These are phyloP conservation scores for Neofusicoccum sp. DNA, from an alignment of 2,329 filamentous ascomycete species.

Conservation along the genomic window DNA sequence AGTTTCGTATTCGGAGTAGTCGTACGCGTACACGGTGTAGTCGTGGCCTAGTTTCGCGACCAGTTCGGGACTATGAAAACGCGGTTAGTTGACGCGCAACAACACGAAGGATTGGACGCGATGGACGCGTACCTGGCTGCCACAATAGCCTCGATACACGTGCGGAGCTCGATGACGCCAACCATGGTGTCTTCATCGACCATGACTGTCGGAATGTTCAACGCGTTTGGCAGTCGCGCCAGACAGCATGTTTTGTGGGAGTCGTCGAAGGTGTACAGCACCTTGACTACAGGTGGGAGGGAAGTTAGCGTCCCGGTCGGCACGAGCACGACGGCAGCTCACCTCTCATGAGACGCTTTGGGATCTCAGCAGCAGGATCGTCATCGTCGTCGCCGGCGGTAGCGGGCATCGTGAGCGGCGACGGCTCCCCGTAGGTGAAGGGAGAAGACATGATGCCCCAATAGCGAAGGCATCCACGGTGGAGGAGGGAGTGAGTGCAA, in stretches of 20 bases:
- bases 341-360: slow-evolving; percentile 51
- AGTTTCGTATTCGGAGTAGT: slow-evolving; percentile 92
- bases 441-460: slow-evolving; percentile 39
- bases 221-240: slow-evolving; percentile 77
- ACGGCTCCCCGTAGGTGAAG: slow-evolving; percentile 29
- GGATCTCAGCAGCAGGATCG: slow-evolving; percentile 35
- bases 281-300: slow-evolving; percentile 70
- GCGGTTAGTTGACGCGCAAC: slow-evolving; percentile 9
- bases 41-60: slow-evolving; percentile 72
- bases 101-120: slow-evolving; percentile 1
- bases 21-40: slow-evolving; percentile 96
- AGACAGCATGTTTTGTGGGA: slow-evolving; percentile 87
- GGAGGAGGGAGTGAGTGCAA: not conserved
- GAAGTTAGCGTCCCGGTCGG: not conserved
- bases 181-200: slow-evolving; percentile 81
- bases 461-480: slow-evolving; percentile 23
- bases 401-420: slow-evolving; percentile 29
- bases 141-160: slow-evolving; percentile 82
- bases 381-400: slow-evolving; percentile 30
- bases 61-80: slow-evolving; percentile 75
- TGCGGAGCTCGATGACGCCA: slow-evolving; percentile 83
- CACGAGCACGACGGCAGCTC: slow-evolving; percentile 28
- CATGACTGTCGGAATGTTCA: slow-evolving; percentile 77
- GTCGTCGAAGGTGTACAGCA: slow-evolving; percentile 93
- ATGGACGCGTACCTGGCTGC: slow-evolving; percentile 55